Conservation (phyloP, 1,284 basidiomycete species). For the Cutaneotrichosporon sp. region DNA sequence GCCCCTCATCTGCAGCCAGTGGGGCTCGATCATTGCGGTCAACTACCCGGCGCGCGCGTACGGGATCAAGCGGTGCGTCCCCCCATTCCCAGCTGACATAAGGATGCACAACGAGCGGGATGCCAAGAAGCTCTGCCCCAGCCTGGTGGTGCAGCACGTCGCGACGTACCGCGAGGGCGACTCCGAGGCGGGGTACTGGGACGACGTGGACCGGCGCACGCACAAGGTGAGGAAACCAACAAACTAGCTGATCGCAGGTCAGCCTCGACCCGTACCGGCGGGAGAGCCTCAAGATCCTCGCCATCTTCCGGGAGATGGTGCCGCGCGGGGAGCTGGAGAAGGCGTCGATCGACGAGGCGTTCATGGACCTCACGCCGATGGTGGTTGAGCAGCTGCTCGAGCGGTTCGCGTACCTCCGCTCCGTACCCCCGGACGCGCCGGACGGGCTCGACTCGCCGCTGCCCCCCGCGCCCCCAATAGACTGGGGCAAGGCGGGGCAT, state of each 20-base stretch:
- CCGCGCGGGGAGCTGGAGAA: slow-evolving; percentile 73
- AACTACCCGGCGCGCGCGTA: slow-evolving; percentile 92
- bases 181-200: slow-evolving; percentile 82
- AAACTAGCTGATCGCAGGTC: slow-evolving; percentile 60
- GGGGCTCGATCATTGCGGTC: slow-evolving; percentile 86
- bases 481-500: slow-evolving; percentile 69
- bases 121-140: slow-evolving; percentile 81
- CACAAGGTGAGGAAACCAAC: slow-evolving; percentile 73
- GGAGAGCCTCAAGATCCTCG: slow-evolving; percentile 87
- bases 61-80: slow-evolving; percentile 71
- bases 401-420: slow-evolving; percentile 72
- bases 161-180: slow-evolving; percentile 88
- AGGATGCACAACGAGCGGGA: slow-evolving; percentile 60
- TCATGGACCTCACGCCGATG: slow-evolving; percentile 81
- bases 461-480: slow-evolving; percentile 68
- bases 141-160: slow-evolving; percentile 84
- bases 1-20: slow-evolving; percentile 90
- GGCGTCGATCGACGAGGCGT: slow-evolving; percentile 70
- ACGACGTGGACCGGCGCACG: slow-evolving; percentile 77
- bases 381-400: slow-evolving; percentile 71
- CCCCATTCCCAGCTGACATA: neutral
- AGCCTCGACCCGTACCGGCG: slow-evolving; percentile 91
- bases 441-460: slow-evolving; percentile 76
- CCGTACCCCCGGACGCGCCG: slow-evolving; percentile 67
- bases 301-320: slow-evolving; percentile 75